phyloP scores from a whole-genome alignment of 75 land plant genomes.

The Sequoia sempervirens region DNA sequence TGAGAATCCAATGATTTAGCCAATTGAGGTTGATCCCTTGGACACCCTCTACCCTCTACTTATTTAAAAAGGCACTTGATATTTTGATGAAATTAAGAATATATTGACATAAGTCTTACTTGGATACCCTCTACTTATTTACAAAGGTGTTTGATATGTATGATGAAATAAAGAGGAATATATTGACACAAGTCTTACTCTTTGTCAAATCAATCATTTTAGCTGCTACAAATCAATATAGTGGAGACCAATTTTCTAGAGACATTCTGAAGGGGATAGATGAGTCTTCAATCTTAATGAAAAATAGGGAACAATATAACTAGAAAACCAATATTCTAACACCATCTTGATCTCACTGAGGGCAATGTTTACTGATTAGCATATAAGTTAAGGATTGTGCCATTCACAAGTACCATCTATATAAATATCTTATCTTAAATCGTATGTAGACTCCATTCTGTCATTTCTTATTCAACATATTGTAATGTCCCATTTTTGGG shows the following conservation, averaged over 20 bases:
- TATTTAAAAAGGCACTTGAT: not conserved
- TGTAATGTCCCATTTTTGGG: too few species aligned
- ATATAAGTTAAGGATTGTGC: not conserved
- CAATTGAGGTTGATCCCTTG: too few species aligned
- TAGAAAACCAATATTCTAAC: not conserved
- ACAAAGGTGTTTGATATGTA: not conserved
- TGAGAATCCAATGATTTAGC: too few species aligned
- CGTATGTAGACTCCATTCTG: not conserved
- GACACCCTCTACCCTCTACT: not conserved
- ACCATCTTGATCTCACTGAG: not conserved
- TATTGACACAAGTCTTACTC: not conserved
- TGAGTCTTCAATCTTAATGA: not conserved
- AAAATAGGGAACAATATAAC: not conserved
- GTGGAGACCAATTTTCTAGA: not conserved
- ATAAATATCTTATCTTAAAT: too few species aligned
- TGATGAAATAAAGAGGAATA: not conserved
- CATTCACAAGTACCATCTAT: not conserved
- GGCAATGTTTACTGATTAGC: not conserved
- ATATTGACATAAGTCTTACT: not conserved
- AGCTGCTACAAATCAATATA: not conserved
- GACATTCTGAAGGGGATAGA: not conserved
- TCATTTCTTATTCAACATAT: not conserved
- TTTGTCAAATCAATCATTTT: not conserved
- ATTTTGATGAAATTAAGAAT: not conserved
- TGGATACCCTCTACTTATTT: not conserved